phyloP scores from a whole-genome alignment of 164 flowering plant species.

The Kalanchoe fedtschenkoi region DNA sequence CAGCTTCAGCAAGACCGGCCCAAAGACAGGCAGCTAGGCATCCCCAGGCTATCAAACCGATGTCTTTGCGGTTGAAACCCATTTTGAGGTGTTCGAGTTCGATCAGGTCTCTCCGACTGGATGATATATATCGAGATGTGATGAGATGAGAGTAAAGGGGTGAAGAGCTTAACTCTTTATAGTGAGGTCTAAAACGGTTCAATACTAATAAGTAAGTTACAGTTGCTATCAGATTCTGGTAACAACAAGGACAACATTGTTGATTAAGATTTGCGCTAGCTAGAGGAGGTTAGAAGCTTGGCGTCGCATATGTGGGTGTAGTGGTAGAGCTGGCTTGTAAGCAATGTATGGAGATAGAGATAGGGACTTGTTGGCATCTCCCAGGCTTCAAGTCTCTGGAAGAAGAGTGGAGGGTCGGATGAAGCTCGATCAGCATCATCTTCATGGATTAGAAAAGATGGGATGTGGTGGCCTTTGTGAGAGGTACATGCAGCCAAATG shows the following conservation, averaged over 20 bases:
- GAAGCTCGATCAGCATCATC: no score
- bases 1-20: constrained; percentile 4
- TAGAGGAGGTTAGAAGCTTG: not conserved
- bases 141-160: not conserved
- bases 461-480: not conserved
- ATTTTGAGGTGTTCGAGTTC: not conserved
- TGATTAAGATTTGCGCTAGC: not conserved
- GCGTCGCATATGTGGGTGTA: not conserved
- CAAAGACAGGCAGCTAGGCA: not conserved
- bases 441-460: not conserved
- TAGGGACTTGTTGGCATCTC: not conserved
- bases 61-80: not conserved
- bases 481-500: constrained; percentile 5
- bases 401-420: not conserved
- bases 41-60: not conserved
- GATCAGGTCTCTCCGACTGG: not conserved
- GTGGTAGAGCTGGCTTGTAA: constrained; percentile 1
- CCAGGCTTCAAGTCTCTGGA: not conserved
- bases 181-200: not conserved
- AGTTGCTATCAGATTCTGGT: constrained; percentile 6
- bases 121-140: no score
- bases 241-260: constrained; percentile 2
- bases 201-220: not conserved
- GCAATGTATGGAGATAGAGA: not conserved
- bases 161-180: not conserved